Conservation (phyloP, 305 asterid genomes). For the Striga hermonthica region DNA sequence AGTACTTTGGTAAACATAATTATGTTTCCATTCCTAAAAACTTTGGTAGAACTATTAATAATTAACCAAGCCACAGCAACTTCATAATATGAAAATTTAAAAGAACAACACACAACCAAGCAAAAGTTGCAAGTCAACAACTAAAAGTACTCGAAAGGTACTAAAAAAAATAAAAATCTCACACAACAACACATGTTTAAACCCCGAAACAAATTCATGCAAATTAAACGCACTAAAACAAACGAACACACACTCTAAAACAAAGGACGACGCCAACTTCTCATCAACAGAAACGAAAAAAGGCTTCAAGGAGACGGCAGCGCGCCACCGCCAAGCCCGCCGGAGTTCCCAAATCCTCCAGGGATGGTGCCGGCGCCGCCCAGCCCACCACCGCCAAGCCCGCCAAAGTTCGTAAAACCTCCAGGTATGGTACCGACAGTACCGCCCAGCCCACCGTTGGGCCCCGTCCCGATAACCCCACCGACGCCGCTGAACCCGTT, state of each 20-base stretch:
- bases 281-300: background rate
- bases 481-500: conserved; percentile 33
- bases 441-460: conserved; percentile 34
- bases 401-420: conserved; percentile 10
- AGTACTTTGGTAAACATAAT: background rate
- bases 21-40: background rate
- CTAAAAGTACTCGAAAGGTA: too few relatives aligned
- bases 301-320: conserved; percentile 33
- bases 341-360: conserved; percentile 21
- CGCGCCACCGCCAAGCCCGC: conserved; percentile 29
- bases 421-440: conserved; percentile 28
- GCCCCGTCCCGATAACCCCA: conserved; percentile 37
- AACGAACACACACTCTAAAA: too few relatives aligned
- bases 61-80: background rate
- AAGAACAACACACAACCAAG: background rate
- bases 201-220: background rate
- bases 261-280: too few relatives aligned
- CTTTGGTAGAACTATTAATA: background rate
- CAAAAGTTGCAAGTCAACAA: background rate
- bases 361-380: conserved; percentile 38
- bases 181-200: conserved; percentile 13
- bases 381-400: conserved; percentile 34
- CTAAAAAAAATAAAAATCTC: background rate
- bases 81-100: background rate
- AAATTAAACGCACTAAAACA: too few relatives aligned